phyloP scores from a whole-genome alignment of 1,284 basidiomycete genomes.

The Trichosporon sp. region DNA sequence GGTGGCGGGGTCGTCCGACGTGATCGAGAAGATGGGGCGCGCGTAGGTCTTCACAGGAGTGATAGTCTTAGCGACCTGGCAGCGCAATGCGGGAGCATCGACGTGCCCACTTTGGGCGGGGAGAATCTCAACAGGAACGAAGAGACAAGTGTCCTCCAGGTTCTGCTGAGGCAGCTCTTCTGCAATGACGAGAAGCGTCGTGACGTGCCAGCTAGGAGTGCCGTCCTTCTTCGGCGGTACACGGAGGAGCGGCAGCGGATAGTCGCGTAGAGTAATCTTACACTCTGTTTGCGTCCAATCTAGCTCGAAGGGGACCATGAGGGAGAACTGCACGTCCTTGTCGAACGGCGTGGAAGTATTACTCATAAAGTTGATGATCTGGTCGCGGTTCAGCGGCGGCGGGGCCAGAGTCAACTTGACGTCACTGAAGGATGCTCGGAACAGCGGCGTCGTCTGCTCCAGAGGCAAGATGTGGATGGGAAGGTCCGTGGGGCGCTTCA shows the following conservation, averaged over 20 bases:
- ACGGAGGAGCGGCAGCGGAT: conserved; percentile 61
- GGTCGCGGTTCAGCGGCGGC: conserved; percentile 60
- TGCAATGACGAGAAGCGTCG: conserved; percentile 80
- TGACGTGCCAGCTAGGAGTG: conserved; percentile 55
- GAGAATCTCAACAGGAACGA: conserved; percentile 70
- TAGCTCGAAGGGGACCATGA: conserved; percentile 82
- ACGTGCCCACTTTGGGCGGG: conserved; percentile 62
- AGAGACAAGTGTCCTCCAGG: conserved; percentile 68
- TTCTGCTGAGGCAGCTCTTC: conserved; percentile 72
- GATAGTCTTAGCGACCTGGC: conserved; percentile 84
- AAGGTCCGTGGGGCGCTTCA: conserved; percentile 46
- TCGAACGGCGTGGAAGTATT: conserved; percentile 62
- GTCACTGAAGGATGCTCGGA: conserved; percentile 69
- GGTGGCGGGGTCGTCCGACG: conserved; percentile 68
- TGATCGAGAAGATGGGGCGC: conserved; percentile 69
- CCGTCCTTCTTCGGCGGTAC: conserved; percentile 38
- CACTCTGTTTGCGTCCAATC: conserved; percentile 69
- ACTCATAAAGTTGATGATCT: conserved; percentile 62
- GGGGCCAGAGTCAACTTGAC: conserved; percentile 65
- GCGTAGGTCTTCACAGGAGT: conserved; percentile 96
- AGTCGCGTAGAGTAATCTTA: conserved; percentile 73
- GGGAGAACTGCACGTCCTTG: conserved; percentile 70
- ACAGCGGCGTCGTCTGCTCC: conserved; percentile 68
- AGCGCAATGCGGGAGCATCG: conserved; percentile 64
- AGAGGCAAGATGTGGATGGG: conserved; percentile 59